Evolutionary conservation across 768 basidiomycete genomes (phyloP).

Genomic region (Suillus alpinus): DNA sequence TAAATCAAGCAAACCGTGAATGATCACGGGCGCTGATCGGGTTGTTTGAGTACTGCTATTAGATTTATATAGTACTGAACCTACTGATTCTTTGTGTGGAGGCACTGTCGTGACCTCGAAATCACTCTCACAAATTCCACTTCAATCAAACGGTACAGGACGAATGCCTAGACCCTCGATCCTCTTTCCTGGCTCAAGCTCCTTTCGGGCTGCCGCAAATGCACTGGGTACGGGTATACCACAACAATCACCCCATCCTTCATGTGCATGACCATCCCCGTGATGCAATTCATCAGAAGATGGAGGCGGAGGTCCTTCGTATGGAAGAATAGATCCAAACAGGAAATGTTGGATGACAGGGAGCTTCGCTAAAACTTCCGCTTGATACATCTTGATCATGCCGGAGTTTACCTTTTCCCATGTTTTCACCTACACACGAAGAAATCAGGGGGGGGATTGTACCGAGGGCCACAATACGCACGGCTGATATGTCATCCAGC

Average conservation of each 20-base stretch:
- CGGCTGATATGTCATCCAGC: constrained; percentile 96
- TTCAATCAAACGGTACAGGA: constrained; percentile 79
- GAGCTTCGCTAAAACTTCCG: constrained; percentile 92
- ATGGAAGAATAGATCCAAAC: constrained; percentile 79
- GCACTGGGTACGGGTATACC: constrained; percentile 83
- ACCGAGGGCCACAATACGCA: constrained; percentile 16
- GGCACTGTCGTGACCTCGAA: neutral
- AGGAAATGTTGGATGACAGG: constrained; percentile 96
- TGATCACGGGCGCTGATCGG: neutral
- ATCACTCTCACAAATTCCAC: neutral
- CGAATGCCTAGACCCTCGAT: constrained; percentile 63
- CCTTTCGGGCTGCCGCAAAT: constrained; percentile 68
- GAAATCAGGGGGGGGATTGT: neutral
- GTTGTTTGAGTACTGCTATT: neutral
- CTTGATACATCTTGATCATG: constrained; percentile 97
- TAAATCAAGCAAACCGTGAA: neutral
- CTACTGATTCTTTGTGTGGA: neutral
- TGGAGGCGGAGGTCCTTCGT: constrained; percentile 56
- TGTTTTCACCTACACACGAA: constrained; percentile 58
- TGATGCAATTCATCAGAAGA: constrained; percentile 16
- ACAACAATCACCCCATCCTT: constrained; percentile 89
- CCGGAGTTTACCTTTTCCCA: constrained; percentile 97
- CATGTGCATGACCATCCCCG: constrained; percentile 29
- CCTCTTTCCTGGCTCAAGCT: constrained; percentile 32
- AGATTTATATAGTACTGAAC: neutral